Evolutionary conservation across 2,329 filamentous ascomycete species (phyloP).

Genomic region (Talaromyces sp.): DNA sequence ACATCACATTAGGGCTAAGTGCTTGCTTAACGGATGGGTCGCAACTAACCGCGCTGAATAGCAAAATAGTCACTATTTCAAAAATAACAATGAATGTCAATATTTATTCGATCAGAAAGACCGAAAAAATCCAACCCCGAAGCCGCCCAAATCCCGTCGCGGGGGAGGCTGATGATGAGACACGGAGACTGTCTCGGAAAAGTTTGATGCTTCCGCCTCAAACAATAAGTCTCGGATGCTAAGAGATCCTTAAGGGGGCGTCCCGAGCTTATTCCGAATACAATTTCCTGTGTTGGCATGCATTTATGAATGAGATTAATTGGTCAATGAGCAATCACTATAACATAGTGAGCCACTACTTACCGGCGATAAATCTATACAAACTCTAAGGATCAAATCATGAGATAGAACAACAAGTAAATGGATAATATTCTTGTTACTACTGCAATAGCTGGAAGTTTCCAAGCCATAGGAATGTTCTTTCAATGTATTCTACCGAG

Average conservation of each 20-base stretch:
- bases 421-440: no score
- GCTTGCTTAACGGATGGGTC: neutral
- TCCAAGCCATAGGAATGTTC: no score
- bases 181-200: slow-evolving; percentile 2
- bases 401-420: no score
- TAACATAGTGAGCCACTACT: no score
- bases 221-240: neutral
- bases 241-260: neutral
- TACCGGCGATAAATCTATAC: no score
- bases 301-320: neutral
- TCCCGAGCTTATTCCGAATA: neutral
- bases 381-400: no score
- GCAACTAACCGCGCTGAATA: neutral
- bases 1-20: neutral
- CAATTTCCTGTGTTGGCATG: neutral
- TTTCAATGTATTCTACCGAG: no score
- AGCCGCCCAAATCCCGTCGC: neutral
- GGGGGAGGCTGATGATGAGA: neutral
- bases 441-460: no score
- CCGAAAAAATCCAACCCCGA: neutral
- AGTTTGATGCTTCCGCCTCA: slow-evolving; percentile 10
- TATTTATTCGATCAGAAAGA: neutral
- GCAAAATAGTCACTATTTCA: neutral
- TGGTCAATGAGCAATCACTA: no score
- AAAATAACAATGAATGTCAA: neutral